phyloP scores from a whole-genome alignment of 176 grass and related monocot genomes.

The Guadua angustifolia region DNA sequence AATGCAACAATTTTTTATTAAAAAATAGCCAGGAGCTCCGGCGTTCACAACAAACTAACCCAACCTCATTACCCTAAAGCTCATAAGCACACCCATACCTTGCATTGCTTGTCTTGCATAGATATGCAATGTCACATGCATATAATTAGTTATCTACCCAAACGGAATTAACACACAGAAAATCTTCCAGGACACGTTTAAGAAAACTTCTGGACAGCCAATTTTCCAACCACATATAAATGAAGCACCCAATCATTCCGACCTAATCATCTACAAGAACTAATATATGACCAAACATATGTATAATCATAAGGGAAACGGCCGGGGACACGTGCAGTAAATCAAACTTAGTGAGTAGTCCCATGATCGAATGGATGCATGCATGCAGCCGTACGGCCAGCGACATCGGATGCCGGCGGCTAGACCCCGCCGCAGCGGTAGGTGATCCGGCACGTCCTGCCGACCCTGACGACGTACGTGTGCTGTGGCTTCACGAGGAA shows the following conservation, averaged over 20 bases:
- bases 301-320: constrained; percentile 24
- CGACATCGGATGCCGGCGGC: background rate
- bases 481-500: constrained; percentile 87
- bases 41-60: background rate
- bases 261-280: constrained; percentile 44
- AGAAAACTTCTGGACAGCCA: constrained; percentile 34
- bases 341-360: background rate
- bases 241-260: constrained; percentile 3
- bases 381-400: background rate
- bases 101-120: background rate
- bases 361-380: background rate
- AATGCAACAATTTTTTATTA: too few species aligned
- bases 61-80: background rate
- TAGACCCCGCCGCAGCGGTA: constrained; percentile 70
- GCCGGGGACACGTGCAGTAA: constrained; percentile 5
- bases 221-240: constrained; percentile 7
- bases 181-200: constrained; percentile 28
- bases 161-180: background rate
- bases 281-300: constrained; percentile 35
- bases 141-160: background rate
- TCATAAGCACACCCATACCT: background rate
- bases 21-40: too few species aligned
- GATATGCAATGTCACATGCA: background rate
- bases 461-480: constrained; percentile 66
- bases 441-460: constrained; percentile 56